Base-by-base conservation (phyloP, 371 early-diverging fungal genomes). In the Actinomucor elegans region DNA sequence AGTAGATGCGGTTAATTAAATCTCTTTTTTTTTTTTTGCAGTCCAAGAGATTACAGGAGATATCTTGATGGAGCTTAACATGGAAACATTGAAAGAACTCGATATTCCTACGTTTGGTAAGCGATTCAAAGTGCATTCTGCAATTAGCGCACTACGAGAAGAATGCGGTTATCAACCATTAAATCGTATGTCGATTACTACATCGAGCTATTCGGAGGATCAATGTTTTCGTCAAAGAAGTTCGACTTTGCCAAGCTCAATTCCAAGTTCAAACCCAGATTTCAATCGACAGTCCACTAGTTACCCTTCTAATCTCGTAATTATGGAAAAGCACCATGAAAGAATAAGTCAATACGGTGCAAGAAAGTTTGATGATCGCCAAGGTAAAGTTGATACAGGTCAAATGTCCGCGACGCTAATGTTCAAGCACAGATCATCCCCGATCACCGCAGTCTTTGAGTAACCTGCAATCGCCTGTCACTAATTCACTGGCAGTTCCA, bases 31-130 rank as follows among this genome's bases (percentile, higher is more conserved):
- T 44, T 3, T 23, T 31, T 52, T 8, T 28, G 2, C 32, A 84
- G 85, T 77, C 1, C 82, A 86, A 58, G 89, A 89, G 40, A 87
- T 89, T 33, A 85, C 81, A 23, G 89, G 89, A 42, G 87, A 87
- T 28, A 73, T 85, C 11, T 63, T 89, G 12, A 32, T 87, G 15
- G 83, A 80, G 40, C 52, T 89, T 26, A 77, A 81, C 40, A 69
- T 86, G 48, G 75, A 80, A 36, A 75, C 84, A 9, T 61, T 89
- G 21, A 89, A 89, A 58, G 89, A 89, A 49, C 59, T 89, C 11
- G 80, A 85, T 24, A 82, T 89, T 28, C 57, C 61, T 20, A 80
- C 87, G 1, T 87, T 84, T 60, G 89, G 89, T 8, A 84, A 85
- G 55, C 76, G 89, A 0, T 83, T 83, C 59, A 82, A 83, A 47